Evolutionary conservation across 352 stramenopile genomes (phyloP), one percentile per base, ranked within the genome.

Genomic region (Phytophthora pinifolia): DNA sequence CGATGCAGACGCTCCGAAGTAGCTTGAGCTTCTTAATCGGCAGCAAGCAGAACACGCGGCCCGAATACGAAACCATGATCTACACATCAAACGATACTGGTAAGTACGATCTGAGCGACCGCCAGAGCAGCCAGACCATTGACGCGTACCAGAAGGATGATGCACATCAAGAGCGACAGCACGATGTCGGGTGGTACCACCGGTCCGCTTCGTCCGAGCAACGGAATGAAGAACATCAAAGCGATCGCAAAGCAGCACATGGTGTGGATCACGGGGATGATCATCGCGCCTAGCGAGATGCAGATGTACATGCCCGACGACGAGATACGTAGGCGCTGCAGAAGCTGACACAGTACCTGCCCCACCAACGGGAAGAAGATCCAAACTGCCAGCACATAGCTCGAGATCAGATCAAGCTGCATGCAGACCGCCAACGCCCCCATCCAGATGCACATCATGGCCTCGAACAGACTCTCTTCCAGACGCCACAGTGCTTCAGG

Each of bases 1-100:
- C n/a, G 4, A 84, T 54, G 15, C 75, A 65, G 18, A 59, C 12
- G 33, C 83, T 80, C 17, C 73, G 76, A 12, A 86, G 20, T 7
- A 45, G 9, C 10, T 61, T 54, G 2, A 89, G 61, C n/a, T 76
- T 61, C n/a, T 67, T 66, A 2, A 62, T 52, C 17, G 69, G 59
- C 3, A 89, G 59, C 39, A 88, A 87, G 70, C 82, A 92, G 60
- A 92, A 88, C 22, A 92, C 79, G 13, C 79, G 79, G 0, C 72
- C 63, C 5, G 72, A 72, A 67, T 81, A 87, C 33, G 79, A 87
- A 2, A 76, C 35, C 39, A 80, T 48, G 17, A 79, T 66, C 73
- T 79, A 46, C 13, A 59, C 3, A 65, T 15, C 20, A 46, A 59
- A 12, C 8, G 46, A 31, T 6, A 43, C 43, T 33, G 22, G 20